Conservation (phyloP, 257 asterid genomes). For the Forsythia viridissima region DNA sequence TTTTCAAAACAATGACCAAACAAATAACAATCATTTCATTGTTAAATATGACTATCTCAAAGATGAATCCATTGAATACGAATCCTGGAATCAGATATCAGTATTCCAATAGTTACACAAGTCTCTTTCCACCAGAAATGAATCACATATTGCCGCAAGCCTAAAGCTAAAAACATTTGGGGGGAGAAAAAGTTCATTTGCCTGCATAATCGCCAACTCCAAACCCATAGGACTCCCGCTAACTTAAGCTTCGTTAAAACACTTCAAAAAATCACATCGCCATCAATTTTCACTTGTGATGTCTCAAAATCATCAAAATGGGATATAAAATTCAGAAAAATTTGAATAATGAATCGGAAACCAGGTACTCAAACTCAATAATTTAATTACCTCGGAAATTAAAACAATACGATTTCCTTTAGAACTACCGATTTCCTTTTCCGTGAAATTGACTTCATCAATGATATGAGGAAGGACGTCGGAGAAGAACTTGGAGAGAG, state of each 20-base stretch:
- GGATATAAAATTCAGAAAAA: neutral
- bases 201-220: conserved; percentile 20
- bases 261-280: conserved; percentile 20
- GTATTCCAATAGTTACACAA: neutral
- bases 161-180: neutral
- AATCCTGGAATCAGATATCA: conserved; percentile 23
- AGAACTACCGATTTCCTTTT: conserved; percentile 20
- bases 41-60: conserved; percentile 17
- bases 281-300: conserved; percentile 19
- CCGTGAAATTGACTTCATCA: conserved; percentile 29
- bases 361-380: neutral
- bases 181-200: neutral
- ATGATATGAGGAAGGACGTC: conserved; percentile 71
- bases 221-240: neutral
- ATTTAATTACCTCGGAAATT: conserved; percentile 23
- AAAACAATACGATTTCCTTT: conserved; percentile 24
- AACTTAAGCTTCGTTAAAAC: neutral
- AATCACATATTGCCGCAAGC: conserved; percentile 3
- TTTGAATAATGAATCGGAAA: neutral
- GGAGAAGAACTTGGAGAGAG: conserved; percentile 66
- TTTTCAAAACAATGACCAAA: neutral
- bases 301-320: neutral
- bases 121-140: neutral
- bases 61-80: conserved; percentile 10
- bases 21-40: neutral